Evolutionary conservation across 306 rosid species (phyloP), one percentile per base, ranked within the genome.

Genomic region (Ormosia semicastrata): DNA sequence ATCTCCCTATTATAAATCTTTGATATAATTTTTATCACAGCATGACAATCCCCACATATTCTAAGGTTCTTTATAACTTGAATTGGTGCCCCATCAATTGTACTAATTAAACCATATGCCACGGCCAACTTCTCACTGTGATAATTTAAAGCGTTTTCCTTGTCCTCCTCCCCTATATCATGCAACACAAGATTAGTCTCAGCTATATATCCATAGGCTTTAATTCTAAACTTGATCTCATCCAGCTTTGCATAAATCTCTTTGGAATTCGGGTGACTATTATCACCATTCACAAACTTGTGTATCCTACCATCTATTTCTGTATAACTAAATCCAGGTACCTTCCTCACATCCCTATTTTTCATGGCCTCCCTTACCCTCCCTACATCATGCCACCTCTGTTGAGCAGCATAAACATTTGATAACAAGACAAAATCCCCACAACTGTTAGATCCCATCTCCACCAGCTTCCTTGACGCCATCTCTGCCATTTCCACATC

Each of bases 151-250:
- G 73, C 98, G 72, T 92, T 94, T 74, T 92, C 97, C 86, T 92
- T 94, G 77, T 94, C 98, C 82, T 94, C 98, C 43, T 92, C 97
- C 11, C 94, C 97, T 24, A 94, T 94, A 89, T 94, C 98, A 87
- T 94, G 98, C 90, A 94, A 83, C 73, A 94, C 97, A 71, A 85
- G 79, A 63, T 89, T 75, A 32, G 93, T 94, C 80, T 88, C 91
- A 39, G 94, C 94, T 70, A 75, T 65, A 84, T 90, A 89, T 53
- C 98, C 91, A 62, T 82, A 85, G 39, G 83, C 85, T 73, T 85
- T 90, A 73, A 88, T 81, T 85, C 83, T 90, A 80, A 89, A 87
- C 80, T 74, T 82, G 34, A 94, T 94, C 92, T 94, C 98, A 60
- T 92, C 98, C 39, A 94, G 83, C 89, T 92, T 92, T 7, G 87